Evolutionary conservation across 75 land plant genomes (phyloP).

Genomic region (Picea sitchensis): DNA sequence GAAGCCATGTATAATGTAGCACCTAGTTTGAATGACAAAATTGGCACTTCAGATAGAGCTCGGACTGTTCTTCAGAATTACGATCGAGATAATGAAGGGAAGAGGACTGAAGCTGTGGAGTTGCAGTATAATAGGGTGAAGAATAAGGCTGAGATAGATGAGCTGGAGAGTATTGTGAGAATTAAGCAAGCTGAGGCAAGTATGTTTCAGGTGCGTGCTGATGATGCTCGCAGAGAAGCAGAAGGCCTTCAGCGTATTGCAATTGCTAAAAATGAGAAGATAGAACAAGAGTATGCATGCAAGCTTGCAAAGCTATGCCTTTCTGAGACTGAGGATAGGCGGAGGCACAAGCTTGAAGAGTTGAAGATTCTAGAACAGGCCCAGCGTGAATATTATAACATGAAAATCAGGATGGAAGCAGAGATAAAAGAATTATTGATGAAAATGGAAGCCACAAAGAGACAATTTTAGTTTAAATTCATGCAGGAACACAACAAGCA

Average conservation of each 20-base stretch:
- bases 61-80: constrained; percentile 21
- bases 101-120: constrained; percentile 35
- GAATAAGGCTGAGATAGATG: constrained; percentile 73
- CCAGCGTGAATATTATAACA: constrained; percentile 54
- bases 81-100: constrained; percentile 35
- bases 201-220: constrained; percentile 86
- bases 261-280: constrained; percentile 62
- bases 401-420: constrained; percentile 81
- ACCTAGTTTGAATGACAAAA: constrained; percentile 7
- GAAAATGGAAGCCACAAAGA: constrained; percentile 84
- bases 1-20: constrained; percentile 17
- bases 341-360: constrained; percentile 69
- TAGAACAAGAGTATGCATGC: constrained; percentile 73
- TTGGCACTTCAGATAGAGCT: constrained; percentile 27
- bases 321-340: constrained; percentile 68
- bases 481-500: neutral
- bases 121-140: constrained; percentile 37
- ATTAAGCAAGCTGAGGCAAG: constrained; percentile 89
- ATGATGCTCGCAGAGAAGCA: constrained; percentile 88
- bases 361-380: constrained; percentile 66
- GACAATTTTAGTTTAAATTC: constrained; percentile 22
- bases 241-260: constrained; percentile 78
- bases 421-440: constrained; percentile 81
- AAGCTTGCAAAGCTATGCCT: constrained; percentile 60
- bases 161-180: constrained; percentile 78